A percentile compares a stretch with the other conserved stretches of the same genome.
These are phyloP conservation scores for Chiua virens DNA, from an alignment of 768 basidiomycete species.

Conservation along the genomic window DNA sequence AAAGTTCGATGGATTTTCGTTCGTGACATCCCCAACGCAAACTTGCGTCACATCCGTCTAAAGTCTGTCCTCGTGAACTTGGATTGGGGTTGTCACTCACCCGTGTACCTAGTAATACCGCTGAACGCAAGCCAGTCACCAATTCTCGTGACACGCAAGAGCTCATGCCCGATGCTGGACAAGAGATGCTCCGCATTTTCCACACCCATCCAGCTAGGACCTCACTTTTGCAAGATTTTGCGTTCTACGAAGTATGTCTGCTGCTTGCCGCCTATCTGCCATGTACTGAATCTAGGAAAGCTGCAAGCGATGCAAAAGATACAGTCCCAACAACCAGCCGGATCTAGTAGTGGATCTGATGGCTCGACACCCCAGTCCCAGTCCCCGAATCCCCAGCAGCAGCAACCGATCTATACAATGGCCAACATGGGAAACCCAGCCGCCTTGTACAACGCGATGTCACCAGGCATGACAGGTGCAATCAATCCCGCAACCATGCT, in stretches of 20 bases:
- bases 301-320: conserved; percentile 86
- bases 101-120: conserved; percentile 73
- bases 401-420: conserved; percentile 50
- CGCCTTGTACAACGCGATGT: conserved; percentile 36
- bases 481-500: conserved; percentile 35
- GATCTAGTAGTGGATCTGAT: conserved; percentile 27
- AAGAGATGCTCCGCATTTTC: conserved; percentile 96
- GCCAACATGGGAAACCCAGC: conserved; percentile 46
- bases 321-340: conserved; percentile 31
- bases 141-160: conserved; percentile 98
- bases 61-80: conserved; percentile 45
- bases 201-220: conserved; percentile 91
- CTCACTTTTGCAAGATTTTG: conserved; percentile 90
- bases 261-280: background rate
- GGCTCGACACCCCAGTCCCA: conserved; percentile 36
- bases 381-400: conserved; percentile 41
- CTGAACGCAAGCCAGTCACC: conserved; percentile 97
- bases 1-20: conserved; percentile 98
- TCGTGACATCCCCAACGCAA: conserved; percentile 90
- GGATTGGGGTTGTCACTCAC: conserved; percentile 14
- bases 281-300: conserved; percentile 36
- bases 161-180: conserved; percentile 90
- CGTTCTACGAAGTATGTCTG: conserved; percentile 77
- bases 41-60: conserved; percentile 84
- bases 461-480: conserved; percentile 29